Conservation (phyloP, 2,329 filamentous ascomycete genomes). For the Teratosphaeria gauchensis region DNA sequence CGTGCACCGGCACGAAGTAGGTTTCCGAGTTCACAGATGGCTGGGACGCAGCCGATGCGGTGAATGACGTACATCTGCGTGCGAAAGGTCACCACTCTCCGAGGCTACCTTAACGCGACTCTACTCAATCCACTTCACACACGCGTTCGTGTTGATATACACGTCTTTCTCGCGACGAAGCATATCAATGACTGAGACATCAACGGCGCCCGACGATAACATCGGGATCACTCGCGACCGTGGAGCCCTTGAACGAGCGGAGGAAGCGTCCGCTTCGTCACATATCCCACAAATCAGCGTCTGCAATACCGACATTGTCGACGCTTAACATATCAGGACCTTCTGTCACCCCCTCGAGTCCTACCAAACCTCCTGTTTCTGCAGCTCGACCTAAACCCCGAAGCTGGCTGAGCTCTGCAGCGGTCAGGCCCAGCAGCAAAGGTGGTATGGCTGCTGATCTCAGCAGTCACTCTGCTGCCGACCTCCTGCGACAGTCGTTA, state of each 20-base stretch:
- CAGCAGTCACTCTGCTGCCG: slow-evolving; percentile 44
- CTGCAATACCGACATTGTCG: slow-evolving; percentile 37
- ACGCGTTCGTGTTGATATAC: neutral
- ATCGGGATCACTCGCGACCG: neutral
- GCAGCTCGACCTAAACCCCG: slow-evolving; percentile 14
- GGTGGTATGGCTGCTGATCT: slow-evolving; percentile 30
- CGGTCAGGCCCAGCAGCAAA: slow-evolving; percentile 9
- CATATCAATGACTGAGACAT: neutral
- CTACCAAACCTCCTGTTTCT: slow-evolving; percentile 4
- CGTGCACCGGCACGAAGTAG: neutral
- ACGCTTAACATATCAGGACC: slow-evolving; percentile 9
- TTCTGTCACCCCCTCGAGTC: slow-evolving; percentile 2
- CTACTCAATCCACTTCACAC: neutral
- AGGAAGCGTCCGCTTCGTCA: slow-evolving; percentile 9
- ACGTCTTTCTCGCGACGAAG: neutral
- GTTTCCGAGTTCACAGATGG: neutral
- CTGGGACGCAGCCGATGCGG: neutral
- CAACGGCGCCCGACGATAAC: neutral
- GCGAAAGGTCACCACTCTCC: neutral
- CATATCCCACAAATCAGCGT: slow-evolving; percentile 30
- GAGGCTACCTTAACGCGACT: neutral
- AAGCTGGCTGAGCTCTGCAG: slow-evolving; percentile 7
- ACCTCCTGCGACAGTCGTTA: slow-evolving; percentile 49
- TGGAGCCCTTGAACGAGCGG: neutral
- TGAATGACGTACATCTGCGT: neutral